phyloP scores from a whole-genome alignment of 306 rosid genomes.

The Vigna unguiculata region DNA sequence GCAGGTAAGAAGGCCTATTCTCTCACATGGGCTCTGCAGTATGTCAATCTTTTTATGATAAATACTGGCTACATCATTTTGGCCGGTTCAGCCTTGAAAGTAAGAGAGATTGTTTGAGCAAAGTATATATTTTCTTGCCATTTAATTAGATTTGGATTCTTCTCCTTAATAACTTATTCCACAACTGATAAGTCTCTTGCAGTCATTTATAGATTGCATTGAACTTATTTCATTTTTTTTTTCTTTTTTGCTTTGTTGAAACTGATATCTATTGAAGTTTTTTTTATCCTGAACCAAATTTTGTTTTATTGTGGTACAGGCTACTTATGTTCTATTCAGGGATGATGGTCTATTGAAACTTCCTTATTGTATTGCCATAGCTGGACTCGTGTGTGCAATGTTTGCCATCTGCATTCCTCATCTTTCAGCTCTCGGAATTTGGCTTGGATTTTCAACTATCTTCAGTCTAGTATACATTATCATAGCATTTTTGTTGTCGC shows the following conservation, averaged over 20 bases:
- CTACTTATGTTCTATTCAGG: conserved; percentile 67
- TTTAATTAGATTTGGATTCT: conserved; percentile 19
- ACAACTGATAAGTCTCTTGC: background rate
- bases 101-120: conserved; percentile 39
- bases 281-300: background rate
- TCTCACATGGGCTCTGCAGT: conserved; percentile 87
- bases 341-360: conserved; percentile 76
- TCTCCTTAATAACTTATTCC: background rate
- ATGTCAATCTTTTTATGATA: conserved; percentile 93
- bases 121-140: background rate
- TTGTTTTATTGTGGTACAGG: conserved; percentile 56
- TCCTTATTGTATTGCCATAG: conserved; percentile 76
- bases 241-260: background rate
- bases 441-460: conserved; percentile 88
- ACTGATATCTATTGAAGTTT: background rate
- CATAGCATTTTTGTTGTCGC: conserved; percentile 62
- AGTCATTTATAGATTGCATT: background rate
- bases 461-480: conserved; percentile 69
- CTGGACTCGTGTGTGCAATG: conserved; percentile 72
- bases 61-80: conserved; percentile 88
- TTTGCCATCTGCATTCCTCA: conserved; percentile 87
- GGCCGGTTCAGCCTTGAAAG: conserved; percentile 96
- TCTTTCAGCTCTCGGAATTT: conserved; percentile 88
- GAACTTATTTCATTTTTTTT: background rate
- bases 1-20: conserved; percentile 79